These are phyloP conservation scores for Omphalotus guepiniiformis DNA, from an alignment of 768 basidiomycete species.

Conservation along the genomic window DNA sequence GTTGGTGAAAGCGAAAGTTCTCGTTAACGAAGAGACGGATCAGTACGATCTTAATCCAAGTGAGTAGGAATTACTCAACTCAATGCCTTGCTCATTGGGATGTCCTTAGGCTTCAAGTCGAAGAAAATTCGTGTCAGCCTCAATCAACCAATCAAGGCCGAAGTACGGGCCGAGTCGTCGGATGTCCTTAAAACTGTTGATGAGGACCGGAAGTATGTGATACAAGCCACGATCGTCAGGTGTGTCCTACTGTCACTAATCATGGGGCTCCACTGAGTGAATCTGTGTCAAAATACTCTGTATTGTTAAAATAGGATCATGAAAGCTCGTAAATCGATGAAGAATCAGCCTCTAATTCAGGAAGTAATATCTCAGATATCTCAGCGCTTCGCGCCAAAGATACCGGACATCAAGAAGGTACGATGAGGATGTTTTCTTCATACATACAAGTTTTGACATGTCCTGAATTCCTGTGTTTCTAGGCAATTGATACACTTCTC, in stretches of 20 bases:
- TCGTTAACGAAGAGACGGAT: slow-evolving; percentile 84
- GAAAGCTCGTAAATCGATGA: slow-evolving; percentile 95
- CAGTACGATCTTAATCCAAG: slow-evolving; percentile 90
- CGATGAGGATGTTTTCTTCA: slow-evolving; percentile 7
- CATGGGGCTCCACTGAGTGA: not conserved
- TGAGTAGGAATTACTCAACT: slow-evolving; percentile 18
- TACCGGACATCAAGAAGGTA: slow-evolving; percentile 96
- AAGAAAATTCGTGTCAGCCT: slow-evolving; percentile 93
- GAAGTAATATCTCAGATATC: slow-evolving; percentile 90
- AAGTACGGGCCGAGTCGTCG: slow-evolving; percentile 84
- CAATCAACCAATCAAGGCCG: slow-evolving; percentile 90
- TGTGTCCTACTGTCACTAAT: slow-evolving; percentile 19
- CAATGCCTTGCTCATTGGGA: not conserved
- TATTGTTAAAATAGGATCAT: slow-evolving; percentile 59
- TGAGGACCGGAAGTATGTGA: slow-evolving; percentile 94
- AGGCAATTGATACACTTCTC: slow-evolving; percentile 88
- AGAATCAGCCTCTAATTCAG: slow-evolving; percentile 85
- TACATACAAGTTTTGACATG: not conserved
- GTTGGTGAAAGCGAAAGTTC: slow-evolving; percentile 82
- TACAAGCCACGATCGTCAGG: slow-evolving; percentile 93
- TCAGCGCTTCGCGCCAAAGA: slow-evolving; percentile 86
- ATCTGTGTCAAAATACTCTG: too few species aligned
- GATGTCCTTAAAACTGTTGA: slow-evolving; percentile 94
- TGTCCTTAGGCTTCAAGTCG: slow-evolving; percentile 72
- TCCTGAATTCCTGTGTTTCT: not conserved